These are phyloP conservation scores for Fomitiporia mediterranea DNA, from an alignment of 1,284 basidiomycete genomes.

Conservation along the genomic window DNA sequence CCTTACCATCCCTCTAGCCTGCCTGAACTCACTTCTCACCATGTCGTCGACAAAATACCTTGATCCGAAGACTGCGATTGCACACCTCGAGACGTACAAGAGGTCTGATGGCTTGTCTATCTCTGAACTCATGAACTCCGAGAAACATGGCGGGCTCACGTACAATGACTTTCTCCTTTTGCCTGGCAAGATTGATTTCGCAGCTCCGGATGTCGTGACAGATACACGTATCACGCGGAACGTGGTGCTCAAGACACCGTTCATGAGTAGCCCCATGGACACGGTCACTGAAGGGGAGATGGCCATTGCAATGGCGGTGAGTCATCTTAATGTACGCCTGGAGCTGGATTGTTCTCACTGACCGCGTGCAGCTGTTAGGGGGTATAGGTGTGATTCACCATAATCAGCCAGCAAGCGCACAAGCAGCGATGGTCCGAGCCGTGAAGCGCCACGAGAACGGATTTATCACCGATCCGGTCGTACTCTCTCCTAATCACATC, in stretches of 20 bases:
- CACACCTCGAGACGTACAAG: constrained; percentile 70
- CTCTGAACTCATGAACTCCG: constrained; percentile 87
- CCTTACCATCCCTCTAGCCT: not conserved
- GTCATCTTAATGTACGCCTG: constrained; percentile 29
- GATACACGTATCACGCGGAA: constrained; percentile 90
- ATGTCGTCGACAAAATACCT: constrained; percentile 35
- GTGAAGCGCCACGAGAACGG: constrained; percentile 99
- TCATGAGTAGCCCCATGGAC: constrained; percentile 99
- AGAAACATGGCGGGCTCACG: constrained; percentile 87
- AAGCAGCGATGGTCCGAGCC: constrained; percentile 95
- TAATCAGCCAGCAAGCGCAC: constrained; percentile 85
- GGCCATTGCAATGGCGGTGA: constrained; percentile 92
- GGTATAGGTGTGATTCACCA: constrained; percentile 99
- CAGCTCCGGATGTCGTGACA: constrained; percentile 75
- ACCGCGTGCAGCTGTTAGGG: constrained; percentile 68
- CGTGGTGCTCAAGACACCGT: constrained; percentile 91
- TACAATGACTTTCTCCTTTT: constrained; percentile 94
- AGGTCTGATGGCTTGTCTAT: constrained; percentile 85
- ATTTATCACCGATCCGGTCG: constrained; percentile 95
- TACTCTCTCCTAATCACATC: constrained; percentile 70
- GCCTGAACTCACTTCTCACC: too few species aligned
- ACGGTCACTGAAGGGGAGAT: constrained; percentile 97
- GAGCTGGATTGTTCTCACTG: constrained; percentile 21
- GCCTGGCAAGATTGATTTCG: constrained; percentile 97
- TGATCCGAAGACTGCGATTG: constrained; percentile 63